Conservation (phyloP, 331 rosid genomes). For the Phaseolus coccineus region DNA sequence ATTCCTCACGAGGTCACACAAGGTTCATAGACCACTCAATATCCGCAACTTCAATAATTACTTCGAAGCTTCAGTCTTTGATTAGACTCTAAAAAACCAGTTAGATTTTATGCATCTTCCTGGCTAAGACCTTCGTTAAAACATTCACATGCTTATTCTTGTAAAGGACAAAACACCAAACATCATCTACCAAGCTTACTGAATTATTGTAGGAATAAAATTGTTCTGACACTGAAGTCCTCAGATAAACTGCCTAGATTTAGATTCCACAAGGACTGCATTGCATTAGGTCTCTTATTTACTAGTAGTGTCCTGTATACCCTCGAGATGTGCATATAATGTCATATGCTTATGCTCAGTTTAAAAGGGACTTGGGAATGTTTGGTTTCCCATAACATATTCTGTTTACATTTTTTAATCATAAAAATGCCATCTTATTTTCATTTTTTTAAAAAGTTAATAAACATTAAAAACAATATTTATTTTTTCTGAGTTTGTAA, state of each 20-base stretch:
- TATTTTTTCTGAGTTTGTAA: background rate
- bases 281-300: slow-evolving; percentile 1
- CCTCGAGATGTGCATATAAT: background rate
- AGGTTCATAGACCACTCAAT: background rate
- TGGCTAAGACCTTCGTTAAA: background rate
- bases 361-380: slow-evolving; percentile 9
- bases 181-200: background rate
- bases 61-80: slow-evolving; percentile 27
- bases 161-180: slow-evolving; percentile 12
- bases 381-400: background rate
- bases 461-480: background rate
- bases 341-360: background rate
- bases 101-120: slow-evolving; percentile 19
- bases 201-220: background rate
- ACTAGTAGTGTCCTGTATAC: background rate
- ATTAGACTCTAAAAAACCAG: background rate
- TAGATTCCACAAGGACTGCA: slow-evolving; percentile 4
- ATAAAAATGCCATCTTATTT: background rate
- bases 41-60: slow-evolving; percentile 13
- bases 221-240: background rate
- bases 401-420: background rate
- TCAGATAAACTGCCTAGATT: background rate
- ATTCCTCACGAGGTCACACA: background rate
- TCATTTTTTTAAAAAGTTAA: background rate
- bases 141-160: background rate